These are phyloP conservation scores for Phytophthora pisi DNA, from an alignment of 352 stramenopile genomes.

Conservation along the genomic window DNA sequence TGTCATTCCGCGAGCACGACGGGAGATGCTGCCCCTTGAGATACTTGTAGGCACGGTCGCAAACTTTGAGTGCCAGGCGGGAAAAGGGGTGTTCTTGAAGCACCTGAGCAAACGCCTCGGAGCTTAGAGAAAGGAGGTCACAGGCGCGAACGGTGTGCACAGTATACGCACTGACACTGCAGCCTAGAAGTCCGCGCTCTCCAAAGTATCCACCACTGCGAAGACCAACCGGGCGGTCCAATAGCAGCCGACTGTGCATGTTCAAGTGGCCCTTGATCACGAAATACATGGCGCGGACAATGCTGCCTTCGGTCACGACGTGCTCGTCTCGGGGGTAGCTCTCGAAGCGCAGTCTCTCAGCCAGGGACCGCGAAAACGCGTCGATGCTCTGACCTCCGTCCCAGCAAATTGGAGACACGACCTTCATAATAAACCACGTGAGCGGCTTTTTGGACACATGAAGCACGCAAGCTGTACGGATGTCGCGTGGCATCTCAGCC, in stretches of 20 bases:
- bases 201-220: slow-evolving; percentile 56
- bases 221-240: slow-evolving; percentile 15
- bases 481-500: slow-evolving; percentile 44
- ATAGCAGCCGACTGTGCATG: slow-evolving; percentile 25
- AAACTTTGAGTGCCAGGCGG: slow-evolving; percentile 20
- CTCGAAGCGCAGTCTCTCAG: slow-evolving; percentile 52
- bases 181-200: slow-evolving; percentile 53
- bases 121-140: slow-evolving; percentile 30
- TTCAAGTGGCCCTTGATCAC: slow-evolving; percentile 57
- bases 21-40: slow-evolving; percentile 1
- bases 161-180: slow-evolving; percentile 38
- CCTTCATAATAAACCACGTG: slow-evolving; percentile 37
- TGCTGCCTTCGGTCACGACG: slow-evolving; percentile 62
- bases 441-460: slow-evolving; percentile 42
- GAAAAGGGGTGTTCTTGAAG: slow-evolving; percentile 29
- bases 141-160: slow-evolving; percentile 34
- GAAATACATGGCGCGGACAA: slow-evolving; percentile 65
- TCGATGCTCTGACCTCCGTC: slow-evolving; percentile 27
- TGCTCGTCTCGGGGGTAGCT: slow-evolving; percentile 57
- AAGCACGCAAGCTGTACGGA: slow-evolving; percentile 53
- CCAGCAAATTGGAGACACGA: slow-evolving; percentile 39
- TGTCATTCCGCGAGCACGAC: slow-evolving; percentile 13
- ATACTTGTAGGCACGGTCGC: slow-evolving; percentile 9
- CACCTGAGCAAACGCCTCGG: slow-evolving; percentile 41
- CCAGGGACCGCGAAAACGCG: slow-evolving; percentile 28